Conservation (phyloP, 2,329 filamentous ascomycete genomes). For the Exophiala aquamarina region DNA sequence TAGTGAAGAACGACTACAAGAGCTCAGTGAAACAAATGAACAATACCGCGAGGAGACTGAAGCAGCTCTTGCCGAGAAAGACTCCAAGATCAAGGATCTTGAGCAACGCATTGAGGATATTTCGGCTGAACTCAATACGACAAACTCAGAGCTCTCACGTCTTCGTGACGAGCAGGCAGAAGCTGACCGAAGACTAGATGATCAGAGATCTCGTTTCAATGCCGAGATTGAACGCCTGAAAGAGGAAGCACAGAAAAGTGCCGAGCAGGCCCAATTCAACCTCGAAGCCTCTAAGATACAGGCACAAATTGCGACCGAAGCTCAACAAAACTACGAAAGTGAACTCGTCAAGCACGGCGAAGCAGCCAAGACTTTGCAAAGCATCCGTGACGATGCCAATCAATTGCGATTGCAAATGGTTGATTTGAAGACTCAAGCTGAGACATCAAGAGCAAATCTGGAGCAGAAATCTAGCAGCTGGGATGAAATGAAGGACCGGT, state of each 20-base stretch:
- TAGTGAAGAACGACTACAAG: slow-evolving; percentile 83
- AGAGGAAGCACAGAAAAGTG: slow-evolving; percentile 77
- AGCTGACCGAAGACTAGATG: slow-evolving; percentile 66
- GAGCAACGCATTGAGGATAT: slow-evolving; percentile 82
- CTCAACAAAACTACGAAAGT: slow-evolving; percentile 92
- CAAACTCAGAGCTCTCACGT: slow-evolving; percentile 77
- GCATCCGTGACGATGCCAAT: slow-evolving; percentile 76
- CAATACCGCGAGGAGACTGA: slow-evolving; percentile 89
- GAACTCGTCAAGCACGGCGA: slow-evolving; percentile 95
- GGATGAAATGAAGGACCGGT: slow-evolving; percentile 75
- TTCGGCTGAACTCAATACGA: slow-evolving; percentile 74
- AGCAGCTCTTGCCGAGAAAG: slow-evolving; percentile 70
- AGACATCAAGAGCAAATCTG: slow-evolving; percentile 78
- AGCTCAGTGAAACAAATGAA: slow-evolving; percentile 75
- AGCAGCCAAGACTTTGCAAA: slow-evolving; percentile 81
- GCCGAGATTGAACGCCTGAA: slow-evolving; percentile 77
- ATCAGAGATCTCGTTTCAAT: slow-evolving; percentile 78
- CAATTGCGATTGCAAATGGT: slow-evolving; percentile 76
- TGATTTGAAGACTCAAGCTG: slow-evolving; percentile 74
- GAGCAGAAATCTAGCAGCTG: slow-evolving; percentile 82
- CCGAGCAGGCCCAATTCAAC: slow-evolving; percentile 77
- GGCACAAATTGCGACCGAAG: slow-evolving; percentile 87
- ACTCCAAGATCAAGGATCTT: slow-evolving; percentile 75
- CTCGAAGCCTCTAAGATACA: slow-evolving; percentile 91
- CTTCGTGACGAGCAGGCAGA: slow-evolving; percentile 81